phyloP scores from a whole-genome alignment of 2,329 filamentous ascomycete genomes.

The Akanthomyces lecanii region DNA sequence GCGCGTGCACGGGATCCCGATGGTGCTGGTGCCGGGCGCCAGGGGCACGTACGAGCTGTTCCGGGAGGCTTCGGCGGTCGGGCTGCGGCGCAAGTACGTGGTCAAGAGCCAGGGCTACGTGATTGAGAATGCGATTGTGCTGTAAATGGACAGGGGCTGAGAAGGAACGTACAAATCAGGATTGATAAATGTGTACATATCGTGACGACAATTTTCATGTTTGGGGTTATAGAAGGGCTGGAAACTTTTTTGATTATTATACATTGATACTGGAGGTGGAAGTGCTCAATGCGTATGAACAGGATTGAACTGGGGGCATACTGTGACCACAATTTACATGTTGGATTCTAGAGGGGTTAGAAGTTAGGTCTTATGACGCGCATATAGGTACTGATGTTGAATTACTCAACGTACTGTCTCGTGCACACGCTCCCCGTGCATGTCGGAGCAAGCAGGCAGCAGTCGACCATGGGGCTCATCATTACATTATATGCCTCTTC shows the following conservation, averaged over 20 bases:
- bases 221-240: background rate
- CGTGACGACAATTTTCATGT: background rate
- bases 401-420: background rate
- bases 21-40: conserved; percentile 78
- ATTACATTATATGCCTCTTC: background rate
- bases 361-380: too few species aligned
- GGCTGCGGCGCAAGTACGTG: conserved; percentile 72
- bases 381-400: background rate
- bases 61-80: conserved; percentile 60
- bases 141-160: conserved; percentile 22
- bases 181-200: background rate
- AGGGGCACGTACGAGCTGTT: conserved; percentile 58
- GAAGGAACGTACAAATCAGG: too few species aligned
- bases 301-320: too few species aligned
- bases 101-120: conserved; percentile 75
- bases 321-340: too few species aligned
- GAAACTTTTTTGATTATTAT: background rate
- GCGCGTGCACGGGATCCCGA: conserved; percentile 67
- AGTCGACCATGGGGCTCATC: background rate
- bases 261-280: too few species aligned
- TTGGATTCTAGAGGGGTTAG: too few species aligned
- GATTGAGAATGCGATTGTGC: conserved; percentile 73
- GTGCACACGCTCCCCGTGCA: background rate
- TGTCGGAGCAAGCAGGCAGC: background rate
- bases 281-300: too few species aligned